Base-by-base conservation (phyloP, 495 filamentous ascomycete species). In the Aspergillus olivimuriae region DNA sequence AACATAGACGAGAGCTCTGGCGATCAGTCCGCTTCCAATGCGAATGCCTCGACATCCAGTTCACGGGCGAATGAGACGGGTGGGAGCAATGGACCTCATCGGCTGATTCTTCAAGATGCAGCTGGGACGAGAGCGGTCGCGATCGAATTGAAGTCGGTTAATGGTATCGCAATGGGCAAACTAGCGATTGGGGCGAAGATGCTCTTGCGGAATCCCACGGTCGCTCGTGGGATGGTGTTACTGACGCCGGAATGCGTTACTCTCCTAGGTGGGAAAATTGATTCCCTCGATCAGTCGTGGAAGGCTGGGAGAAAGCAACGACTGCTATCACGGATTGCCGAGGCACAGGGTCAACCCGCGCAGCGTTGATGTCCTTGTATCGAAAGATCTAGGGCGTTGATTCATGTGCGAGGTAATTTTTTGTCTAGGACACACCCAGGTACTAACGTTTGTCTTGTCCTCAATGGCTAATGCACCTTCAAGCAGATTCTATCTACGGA, bases 261-360 rank as follows among this genome's bases (percentile, higher is more conserved):
- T 26, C 50, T 95, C 2, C 61, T 96, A 12, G 92, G 92, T 2
- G 92, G 92, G 0, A 95, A 87, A 74, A 81, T 97, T 40, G 90
- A 95, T 42, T 69, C 56, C 1, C 72, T 89, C 72, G 84, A 95
- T 53, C 78, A 77, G 55, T 65, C 66, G 23, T 97, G 92, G 89
- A 74, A 71, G 43, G 81, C 84, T 20, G 76, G 76, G 12, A 72
- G 88, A 52, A 83, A 95, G 58, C 75, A 71, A 45, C 72, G 75
- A 46, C 60, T 98, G 43, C 77, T 76, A 58, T 70, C 72, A 39
- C 80, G 70, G 28, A 76, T 83, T 34, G 75, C 55, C 21, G 49
- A 43, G n/a, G n/a, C n/a, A n/a, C n/a, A 17, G 12, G 51, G 46
- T 26, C 41, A 47, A 43, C 24, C 35, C 4, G 35, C 17, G 35